Evolutionary conservation across 1,284 basidiomycete genomes (phyloP), one percentile per base, ranked within the genome.

Genomic region (Coriolopsis trogii): DNA sequence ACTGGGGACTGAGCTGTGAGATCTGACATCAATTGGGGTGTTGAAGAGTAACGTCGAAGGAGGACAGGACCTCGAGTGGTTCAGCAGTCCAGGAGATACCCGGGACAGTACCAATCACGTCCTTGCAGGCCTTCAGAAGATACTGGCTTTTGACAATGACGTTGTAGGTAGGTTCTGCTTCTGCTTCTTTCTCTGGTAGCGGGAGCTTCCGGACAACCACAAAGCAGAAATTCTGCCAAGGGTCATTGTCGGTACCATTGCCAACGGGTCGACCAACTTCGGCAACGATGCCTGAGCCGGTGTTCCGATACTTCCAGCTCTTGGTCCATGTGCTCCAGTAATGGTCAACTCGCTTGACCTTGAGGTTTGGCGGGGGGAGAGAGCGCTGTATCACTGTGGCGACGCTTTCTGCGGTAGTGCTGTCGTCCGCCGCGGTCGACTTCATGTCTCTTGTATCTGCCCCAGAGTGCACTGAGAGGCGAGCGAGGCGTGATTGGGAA

Each of bases 81-180:
- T 81, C 75, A 2, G 73, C 63, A 42, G 78, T 76, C 81, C 81
- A 83, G 4, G 80, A 81, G n/a, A 82, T 66, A 12, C 80, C 80
- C 5, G 77, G 76, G 69, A 77, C 77, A 1, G 72, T 68, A 53
- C 72, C 63, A 50, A 83, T 76, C 13, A 83, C 78, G 42, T 79
- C 76, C 60, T 80, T 76, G 64, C 77, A 81, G 1, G 77, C 79
- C 54, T 78, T 76, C 28, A 79, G 63, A 37, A 84, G 71, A 59
- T 81, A 81, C 21, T 71, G 73, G 54, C 78, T 82, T 68, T 82
- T 82, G 65, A 84, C 63, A 38, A 81, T 70, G 28, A 82, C 62
- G 63, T 75, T 75, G 69, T 78, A 79, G 4, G 67, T 73, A 0
- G 76, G 72, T n/a, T 77, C 70, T 23, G 21, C 30, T 23, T 10